These are phyloP conservation scores for Scheffersomyces illinoinensis DNA, from an alignment of 1,139 yeast genomes.

Conservation along the genomic window DNA sequence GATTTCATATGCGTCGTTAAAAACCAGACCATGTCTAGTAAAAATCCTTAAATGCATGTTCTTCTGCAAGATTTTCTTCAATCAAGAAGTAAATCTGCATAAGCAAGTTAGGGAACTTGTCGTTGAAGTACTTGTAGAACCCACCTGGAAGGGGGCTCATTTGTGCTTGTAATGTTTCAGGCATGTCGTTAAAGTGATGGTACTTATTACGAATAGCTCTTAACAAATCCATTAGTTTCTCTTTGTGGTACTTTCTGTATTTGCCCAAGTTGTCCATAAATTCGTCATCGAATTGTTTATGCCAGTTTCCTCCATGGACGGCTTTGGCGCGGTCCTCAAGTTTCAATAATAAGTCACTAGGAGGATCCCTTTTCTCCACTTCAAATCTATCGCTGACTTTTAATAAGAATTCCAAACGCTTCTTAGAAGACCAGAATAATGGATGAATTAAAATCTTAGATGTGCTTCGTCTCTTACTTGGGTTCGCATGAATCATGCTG, in stretches of 20 bases:
- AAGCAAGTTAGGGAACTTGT: constrained; percentile 73
- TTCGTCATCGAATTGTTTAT: constrained; percentile 61
- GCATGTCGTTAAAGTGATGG: constrained; percentile 91
- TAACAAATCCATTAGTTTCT: constrained; percentile 76
- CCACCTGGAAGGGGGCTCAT: constrained; percentile 87
- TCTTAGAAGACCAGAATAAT: constrained; percentile 77
- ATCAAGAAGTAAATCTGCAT: constrained; percentile 75
- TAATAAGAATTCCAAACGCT: constrained; percentile 76
- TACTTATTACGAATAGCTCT: constrained; percentile 90
- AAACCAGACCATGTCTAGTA: constrained; percentile 22
- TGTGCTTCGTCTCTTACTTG: constrained; percentile 75
- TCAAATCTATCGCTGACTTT: constrained; percentile 92
- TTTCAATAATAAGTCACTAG: constrained; percentile 59
- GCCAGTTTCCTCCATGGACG: constrained; percentile 77
- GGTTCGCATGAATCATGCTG: constrained; percentile 70
- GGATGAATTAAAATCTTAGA: constrained; percentile 75
- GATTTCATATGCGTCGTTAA: constrained; percentile 4
- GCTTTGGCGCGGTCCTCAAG: constrained; percentile 62
- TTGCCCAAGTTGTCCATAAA: constrained; percentile 85
- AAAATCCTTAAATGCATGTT: constrained; percentile 59
- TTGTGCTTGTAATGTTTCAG: constrained; percentile 53
- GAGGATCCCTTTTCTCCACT: constrained; percentile 83
- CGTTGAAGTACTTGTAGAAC: constrained; percentile 72
- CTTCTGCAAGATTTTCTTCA: constrained; percentile 55
- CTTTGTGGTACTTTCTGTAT: constrained; percentile 82